A percentile compares a stretch with the other conserved stretches of the same genome.
Conservation (phyloP, 2,329 filamentous ascomycete species). For the Penicillium frequentans region DNA sequence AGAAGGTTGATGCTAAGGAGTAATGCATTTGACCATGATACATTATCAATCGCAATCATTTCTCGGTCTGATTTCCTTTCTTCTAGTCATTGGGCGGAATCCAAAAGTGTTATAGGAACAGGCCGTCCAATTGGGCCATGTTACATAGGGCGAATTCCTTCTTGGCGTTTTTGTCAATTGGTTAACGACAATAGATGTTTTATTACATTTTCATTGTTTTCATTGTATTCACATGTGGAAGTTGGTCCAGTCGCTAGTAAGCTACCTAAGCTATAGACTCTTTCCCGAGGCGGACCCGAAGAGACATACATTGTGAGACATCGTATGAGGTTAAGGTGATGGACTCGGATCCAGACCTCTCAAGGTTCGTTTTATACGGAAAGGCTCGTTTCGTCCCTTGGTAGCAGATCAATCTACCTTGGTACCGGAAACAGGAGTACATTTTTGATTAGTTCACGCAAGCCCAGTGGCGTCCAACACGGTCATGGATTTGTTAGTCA, state of each 20-base stretch:
- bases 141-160: constrained; percentile 18
- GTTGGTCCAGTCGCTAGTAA: neutral
- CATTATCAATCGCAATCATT: neutral
- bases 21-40: constrained; percentile 18
- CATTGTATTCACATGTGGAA: neutral
- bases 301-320: neutral
- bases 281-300: neutral
- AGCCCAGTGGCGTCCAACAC: neutral
- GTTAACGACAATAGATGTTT: constrained; percentile 8
- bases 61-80: constrained; percentile 14
- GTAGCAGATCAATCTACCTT: neutral
- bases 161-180: constrained; percentile 21
- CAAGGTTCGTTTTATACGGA: neutral
- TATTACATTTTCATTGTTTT: neutral
- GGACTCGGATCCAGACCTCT: neutral
- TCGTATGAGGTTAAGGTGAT: neutral
- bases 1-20: constrained; percentile 52
- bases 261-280: neutral
- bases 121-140: constrained; percentile 12
- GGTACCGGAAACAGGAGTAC: neutral
- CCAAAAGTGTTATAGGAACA: constrained; percentile 27
- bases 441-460: neutral
- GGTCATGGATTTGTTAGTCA: neutral
- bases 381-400: neutral
- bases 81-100: constrained; percentile 17